phyloP scores from a whole-genome alignment of 164 flowering plant genomes.

The Tetracentron sinense region DNA sequence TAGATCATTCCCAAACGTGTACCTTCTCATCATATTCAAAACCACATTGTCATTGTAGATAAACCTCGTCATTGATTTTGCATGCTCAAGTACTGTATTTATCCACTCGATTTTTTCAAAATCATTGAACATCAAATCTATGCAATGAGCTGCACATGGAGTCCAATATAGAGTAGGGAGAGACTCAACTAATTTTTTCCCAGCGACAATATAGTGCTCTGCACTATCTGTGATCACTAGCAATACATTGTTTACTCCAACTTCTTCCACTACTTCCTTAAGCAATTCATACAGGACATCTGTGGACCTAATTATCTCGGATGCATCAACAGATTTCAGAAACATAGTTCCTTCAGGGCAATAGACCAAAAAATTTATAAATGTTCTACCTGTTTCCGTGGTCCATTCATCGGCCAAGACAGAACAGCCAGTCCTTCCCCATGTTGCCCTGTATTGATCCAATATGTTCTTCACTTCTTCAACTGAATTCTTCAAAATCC shows the following conservation, averaged over 20 bases:
- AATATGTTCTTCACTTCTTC: conserved; percentile 57
- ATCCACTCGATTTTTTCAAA: conserved; percentile 61
- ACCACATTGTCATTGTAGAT: conserved; percentile 55
- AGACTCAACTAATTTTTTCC: conserved; percentile 50
- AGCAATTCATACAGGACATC: conserved; percentile 58
- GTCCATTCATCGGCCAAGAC: conserved; percentile 65
- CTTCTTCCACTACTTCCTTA: conserved; percentile 76
- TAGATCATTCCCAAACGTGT: conserved; percentile 66
- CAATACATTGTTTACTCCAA: conserved; percentile 65
- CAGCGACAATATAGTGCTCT: conserved; percentile 52
- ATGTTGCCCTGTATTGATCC: conserved; percentile 34
- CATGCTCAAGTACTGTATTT: conserved; percentile 45
- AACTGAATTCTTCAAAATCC: conserved; percentile 62
- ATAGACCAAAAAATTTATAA: conserved; percentile 53
- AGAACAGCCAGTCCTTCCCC: conserved; percentile 81
- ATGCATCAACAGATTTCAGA: conserved; percentile 62
- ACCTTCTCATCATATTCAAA: conserved; percentile 60
- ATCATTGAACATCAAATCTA: conserved; percentile 74
- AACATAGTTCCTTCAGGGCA: conserved; percentile 77
- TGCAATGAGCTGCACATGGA: conserved; percentile 62
- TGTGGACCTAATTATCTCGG: conserved; percentile 40
- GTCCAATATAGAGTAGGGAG: conserved; percentile 69
- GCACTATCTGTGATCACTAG: conserved; percentile 67
- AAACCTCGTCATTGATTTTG: conserved; percentile 62
- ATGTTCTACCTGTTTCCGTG: conserved; percentile 36